phyloP scores from a whole-genome alignment of 768 basidiomycete species.

The Tylopilus intermedius region DNA sequence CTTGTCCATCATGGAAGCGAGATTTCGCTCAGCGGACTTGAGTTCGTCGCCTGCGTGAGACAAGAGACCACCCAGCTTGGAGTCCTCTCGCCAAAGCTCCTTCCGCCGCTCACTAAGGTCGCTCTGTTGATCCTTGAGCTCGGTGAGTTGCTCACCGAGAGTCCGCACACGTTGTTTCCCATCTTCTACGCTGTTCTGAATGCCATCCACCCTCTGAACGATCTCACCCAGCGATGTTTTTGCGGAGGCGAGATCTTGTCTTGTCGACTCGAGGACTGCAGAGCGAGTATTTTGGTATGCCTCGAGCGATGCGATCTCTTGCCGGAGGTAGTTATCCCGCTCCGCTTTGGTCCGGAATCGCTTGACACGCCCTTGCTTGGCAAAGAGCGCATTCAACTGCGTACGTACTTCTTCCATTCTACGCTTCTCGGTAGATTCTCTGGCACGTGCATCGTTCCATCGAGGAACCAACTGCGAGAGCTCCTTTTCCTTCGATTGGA shows the following conservation, averaged over 20 bases:
- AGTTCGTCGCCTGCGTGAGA: constrained; percentile 77
- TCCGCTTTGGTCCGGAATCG: constrained; percentile 81
- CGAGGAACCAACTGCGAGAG: constrained; percentile 63
- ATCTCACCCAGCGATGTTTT: constrained; percentile 50
- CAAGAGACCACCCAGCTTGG: constrained; percentile 75
- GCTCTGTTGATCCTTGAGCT: constrained; percentile 62
- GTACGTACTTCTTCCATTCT: constrained; percentile 73
- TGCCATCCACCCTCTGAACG: constrained; percentile 51
- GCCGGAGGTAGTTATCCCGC: constrained; percentile 75
- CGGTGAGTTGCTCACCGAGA: constrained; percentile 54
- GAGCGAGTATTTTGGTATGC: constrained; percentile 54
- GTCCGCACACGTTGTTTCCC: constrained; percentile 52
- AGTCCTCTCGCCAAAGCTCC: constrained; percentile 93
- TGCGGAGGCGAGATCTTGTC: constrained; percentile 45
- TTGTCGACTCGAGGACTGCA: constrained; percentile 50
- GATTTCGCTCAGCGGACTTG: constrained; percentile 67
- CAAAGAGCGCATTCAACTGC: constrained; percentile 67
- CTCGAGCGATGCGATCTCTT: constrained; percentile 71
- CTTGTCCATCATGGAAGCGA: constrained; percentile 96
- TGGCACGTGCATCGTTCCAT: constrained; percentile 56
- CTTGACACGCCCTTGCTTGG: constrained; percentile 84
- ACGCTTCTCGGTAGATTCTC: constrained; percentile 52
- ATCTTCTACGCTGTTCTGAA: constrained; percentile 61
- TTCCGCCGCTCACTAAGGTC: constrained; percentile 78
- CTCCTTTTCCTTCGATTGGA: constrained; percentile 56